Evolutionary conservation across 164 flowering plant genomes (phyloP).

Genomic region (Nelumbo lutea): DNA sequence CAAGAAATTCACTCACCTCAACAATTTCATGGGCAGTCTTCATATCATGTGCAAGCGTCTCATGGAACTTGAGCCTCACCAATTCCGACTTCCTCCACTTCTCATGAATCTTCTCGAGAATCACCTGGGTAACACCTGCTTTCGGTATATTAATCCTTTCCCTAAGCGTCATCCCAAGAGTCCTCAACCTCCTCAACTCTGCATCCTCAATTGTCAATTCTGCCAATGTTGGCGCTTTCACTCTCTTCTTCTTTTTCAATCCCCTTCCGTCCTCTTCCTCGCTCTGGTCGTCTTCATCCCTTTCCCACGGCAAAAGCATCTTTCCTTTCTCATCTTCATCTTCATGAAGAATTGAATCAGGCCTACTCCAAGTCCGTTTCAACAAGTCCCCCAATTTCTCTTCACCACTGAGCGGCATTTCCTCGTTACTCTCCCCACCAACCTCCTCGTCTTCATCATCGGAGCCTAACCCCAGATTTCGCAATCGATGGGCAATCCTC

Average conservation of each 20-base stretch:
- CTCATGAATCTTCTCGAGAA: constrained; percentile 78
- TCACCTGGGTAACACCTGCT: constrained; percentile 79
- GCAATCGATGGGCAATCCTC: constrained; percentile 65
- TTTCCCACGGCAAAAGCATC: constrained; percentile 78
- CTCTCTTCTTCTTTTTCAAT: constrained; percentile 36
- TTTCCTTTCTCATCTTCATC: constrained; percentile 30
- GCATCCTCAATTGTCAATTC: constrained; percentile 80
- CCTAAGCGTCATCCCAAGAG: constrained; percentile 64
- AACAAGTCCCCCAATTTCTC: constrained; percentile 80
- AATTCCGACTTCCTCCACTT: constrained; percentile 85
- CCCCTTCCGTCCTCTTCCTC: constrained; percentile 28
- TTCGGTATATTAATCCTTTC: constrained; percentile 84
- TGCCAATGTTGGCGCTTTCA: constrained; percentile 73
- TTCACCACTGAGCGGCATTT: constrained; percentile 35
- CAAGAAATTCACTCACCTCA: constrained; percentile 53
- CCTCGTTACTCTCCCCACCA: constrained; percentile 27
- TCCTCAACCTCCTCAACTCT: constrained; percentile 81
- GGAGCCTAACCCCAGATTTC: constrained; percentile 64
- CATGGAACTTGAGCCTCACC: constrained; percentile 93
- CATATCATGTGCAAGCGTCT: constrained; percentile 80
- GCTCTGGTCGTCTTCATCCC: constrained; percentile 28
- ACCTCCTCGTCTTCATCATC: constrained; percentile 57
- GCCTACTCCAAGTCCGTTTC: constrained; percentile 76
- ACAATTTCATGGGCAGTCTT: constrained; percentile 84
- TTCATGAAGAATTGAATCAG: constrained; percentile 47